phyloP scores from a whole-genome alignment of 2,329 filamentous ascomycete species.

The Dactylella cylindrospora region DNA sequence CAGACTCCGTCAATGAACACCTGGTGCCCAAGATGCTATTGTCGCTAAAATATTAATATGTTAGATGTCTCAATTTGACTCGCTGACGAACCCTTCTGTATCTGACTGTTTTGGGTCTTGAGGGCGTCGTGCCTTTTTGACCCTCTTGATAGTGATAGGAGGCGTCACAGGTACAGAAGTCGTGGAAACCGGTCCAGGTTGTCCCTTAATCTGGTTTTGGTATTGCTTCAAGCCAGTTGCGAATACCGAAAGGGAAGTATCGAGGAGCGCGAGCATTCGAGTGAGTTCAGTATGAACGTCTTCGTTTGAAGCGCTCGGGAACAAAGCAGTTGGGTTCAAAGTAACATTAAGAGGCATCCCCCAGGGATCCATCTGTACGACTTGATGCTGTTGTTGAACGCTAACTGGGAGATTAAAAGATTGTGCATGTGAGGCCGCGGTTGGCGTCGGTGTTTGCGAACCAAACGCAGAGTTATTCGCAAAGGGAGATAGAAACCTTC shows the following conservation, averaged over 20 bases:
- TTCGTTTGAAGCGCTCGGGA: conserved; percentile 33
- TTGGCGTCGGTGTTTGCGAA: conserved; percentile 37
- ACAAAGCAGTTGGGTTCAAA: conserved; percentile 33
- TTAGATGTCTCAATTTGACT: no score
- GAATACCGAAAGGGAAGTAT: conserved; percentile 36
- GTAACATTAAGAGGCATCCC: conserved; percentile 38
- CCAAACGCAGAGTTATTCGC: conserved; percentile 32
- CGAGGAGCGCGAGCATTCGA: conserved; percentile 34
- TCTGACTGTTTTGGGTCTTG: conserved; percentile 39
- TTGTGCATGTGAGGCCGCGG: conserved; percentile 33
- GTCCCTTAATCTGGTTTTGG: conserved; percentile 27
- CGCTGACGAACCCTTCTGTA: conserved; percentile 39
- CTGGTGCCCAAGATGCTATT: no score
- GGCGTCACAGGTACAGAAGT: conserved; percentile 1
- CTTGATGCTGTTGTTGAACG: conserved; percentile 2
- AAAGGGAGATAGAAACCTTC: conserved; percentile 33
- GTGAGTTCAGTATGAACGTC: conserved; percentile 28
- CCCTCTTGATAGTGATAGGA: conserved; percentile 11
- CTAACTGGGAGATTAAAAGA: conserved; percentile 22
- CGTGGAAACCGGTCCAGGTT: conserved; percentile 15
- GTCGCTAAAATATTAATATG: no score
- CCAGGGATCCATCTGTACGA: conserved; percentile 26
- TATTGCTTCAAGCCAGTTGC: conserved; percentile 31
- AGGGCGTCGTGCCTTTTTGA: conserved; percentile 21
- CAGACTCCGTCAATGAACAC: neutral